Percentiles rank a stretch among this genome's conserved stretches.
Conservation (phyloP, 129 eudicot species). For the Artemisia argyi region DNA sequence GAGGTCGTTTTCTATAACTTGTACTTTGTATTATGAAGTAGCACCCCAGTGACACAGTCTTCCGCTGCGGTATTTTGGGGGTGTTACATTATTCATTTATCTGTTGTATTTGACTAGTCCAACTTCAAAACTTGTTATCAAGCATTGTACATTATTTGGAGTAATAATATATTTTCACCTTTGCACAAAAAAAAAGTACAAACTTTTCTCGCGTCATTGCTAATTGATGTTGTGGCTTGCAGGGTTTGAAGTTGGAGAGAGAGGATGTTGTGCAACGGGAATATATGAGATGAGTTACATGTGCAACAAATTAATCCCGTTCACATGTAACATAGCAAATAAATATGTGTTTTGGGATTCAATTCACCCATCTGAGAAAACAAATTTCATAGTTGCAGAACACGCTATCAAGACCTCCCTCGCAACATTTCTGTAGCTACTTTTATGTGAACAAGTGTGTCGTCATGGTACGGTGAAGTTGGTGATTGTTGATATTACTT, state of each 20-base stretch:
- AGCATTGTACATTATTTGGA: too few relatives aligned
- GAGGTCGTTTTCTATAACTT: too few relatives aligned
- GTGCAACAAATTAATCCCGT: constrained; percentile 53
- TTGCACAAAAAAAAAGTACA: too few relatives aligned
- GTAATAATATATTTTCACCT: too few relatives aligned
- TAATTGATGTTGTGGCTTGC: constrained; percentile 11
- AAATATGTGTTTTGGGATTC: constrained; percentile 91
- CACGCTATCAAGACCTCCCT: constrained; percentile 46
- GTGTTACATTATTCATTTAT: too few relatives aligned
- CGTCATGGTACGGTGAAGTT: background rate
- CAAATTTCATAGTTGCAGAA: constrained; percentile 60
- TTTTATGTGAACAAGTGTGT: constrained; percentile 10
- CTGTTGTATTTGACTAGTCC: too few relatives aligned
- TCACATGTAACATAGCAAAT: constrained; percentile 64
- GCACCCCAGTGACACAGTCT: too few relatives aligned
- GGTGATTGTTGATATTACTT: background rate
- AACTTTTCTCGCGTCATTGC: too few relatives aligned
- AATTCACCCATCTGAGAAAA: constrained; percentile 78
- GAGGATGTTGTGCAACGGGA: constrained; percentile 82
- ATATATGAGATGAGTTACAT: constrained; percentile 67
- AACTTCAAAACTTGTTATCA: too few relatives aligned
- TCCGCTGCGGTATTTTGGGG: too few relatives aligned
- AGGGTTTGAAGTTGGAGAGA: constrained; percentile 68
- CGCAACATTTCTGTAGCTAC: constrained; percentile 38
- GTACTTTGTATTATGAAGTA: too few relatives aligned